Conservation (phyloP, 768 basidiomycete genomes). For the Fomitopsis pulvina region DNA sequence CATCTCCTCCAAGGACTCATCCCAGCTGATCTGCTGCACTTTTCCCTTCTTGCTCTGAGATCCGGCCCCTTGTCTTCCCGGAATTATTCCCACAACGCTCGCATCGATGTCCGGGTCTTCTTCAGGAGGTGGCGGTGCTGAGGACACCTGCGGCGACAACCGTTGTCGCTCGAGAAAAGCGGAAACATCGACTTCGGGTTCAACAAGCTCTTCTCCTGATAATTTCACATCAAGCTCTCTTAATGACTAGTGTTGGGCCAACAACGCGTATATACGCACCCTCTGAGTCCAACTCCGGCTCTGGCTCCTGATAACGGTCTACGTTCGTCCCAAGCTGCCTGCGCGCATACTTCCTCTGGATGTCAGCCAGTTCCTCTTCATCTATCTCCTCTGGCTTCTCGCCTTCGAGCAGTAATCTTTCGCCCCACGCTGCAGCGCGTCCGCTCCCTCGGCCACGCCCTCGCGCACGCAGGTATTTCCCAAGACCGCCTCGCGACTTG, state of each 20-base stretch:
- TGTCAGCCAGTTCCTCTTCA: conserved; percentile 44
- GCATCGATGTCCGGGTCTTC: conserved; percentile 51
- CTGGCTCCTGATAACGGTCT: conserved; percentile 68
- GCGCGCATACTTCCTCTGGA: conserved; percentile 43
- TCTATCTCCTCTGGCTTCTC: conserved; percentile 37
- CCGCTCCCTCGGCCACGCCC: conserved; percentile 56
- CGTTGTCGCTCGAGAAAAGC: conserved; percentile 60
- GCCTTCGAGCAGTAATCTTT: conserved; percentile 53
- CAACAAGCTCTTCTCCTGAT: conserved; percentile 56
- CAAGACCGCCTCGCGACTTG: conserved; percentile 60
- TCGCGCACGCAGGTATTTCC: conserved; percentile 68
- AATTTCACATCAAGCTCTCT: not conserved
- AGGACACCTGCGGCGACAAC: conserved; percentile 30
- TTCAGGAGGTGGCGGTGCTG: conserved; percentile 9
- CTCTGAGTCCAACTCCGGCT: conserved; percentile 63
- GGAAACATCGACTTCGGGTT: conserved; percentile 71
- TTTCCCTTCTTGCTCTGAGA: conserved; percentile 52
- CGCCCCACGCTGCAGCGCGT: conserved; percentile 60
- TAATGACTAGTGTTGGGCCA: too few species aligned
- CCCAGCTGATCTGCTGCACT: conserved; percentile 61
- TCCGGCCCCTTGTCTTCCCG: not conserved
- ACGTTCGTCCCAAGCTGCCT: conserved; percentile 63
- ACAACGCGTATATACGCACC: conserved; percentile 33
- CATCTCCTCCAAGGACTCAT: conserved; percentile 56
- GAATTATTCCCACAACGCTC: conserved; percentile 45